A percentile compares a stretch with the other conserved stretches of the same genome.
Conservation (phyloP, 2,329 filamentous ascomycete genomes). For the Phialophora tarda region DNA sequence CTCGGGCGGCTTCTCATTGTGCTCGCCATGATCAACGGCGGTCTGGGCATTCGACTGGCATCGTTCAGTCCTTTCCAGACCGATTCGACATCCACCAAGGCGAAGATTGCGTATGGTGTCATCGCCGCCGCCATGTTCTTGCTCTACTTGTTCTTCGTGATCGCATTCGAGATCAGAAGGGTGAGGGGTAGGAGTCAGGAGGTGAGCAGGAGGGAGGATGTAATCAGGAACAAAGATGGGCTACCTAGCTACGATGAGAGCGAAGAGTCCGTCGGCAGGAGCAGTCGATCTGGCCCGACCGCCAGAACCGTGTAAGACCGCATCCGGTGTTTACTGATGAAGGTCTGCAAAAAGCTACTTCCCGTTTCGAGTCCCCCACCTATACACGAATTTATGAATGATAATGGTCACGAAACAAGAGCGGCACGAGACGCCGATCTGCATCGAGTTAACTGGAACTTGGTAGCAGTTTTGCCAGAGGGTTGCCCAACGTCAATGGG, state of each 20-base stretch:
- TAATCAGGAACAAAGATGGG: slow-evolving; percentile 23
- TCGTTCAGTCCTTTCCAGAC: slow-evolving; percentile 45
- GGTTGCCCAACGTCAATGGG: too few relatives aligned
- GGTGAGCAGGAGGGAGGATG: slow-evolving; percentile 21
- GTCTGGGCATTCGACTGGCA: slow-evolving; percentile 58
- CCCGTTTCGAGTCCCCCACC: not conserved
- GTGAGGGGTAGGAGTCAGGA: slow-evolving; percentile 16
- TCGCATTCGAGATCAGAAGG: slow-evolving; percentile 36
- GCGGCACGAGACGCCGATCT: not conserved
- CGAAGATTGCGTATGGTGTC: slow-evolving; percentile 57
- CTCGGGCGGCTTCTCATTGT: slow-evolving; percentile 58
- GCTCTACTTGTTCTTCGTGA: slow-evolving; percentile 46
- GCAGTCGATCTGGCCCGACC: not conserved
- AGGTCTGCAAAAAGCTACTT: not conserved
- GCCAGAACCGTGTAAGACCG: not conserved
- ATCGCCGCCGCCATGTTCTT: slow-evolving; percentile 57
- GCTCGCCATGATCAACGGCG: slow-evolving; percentile 63
- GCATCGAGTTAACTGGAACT: not conserved
- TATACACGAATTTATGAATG: not conserved
- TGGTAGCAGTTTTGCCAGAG: not conserved
- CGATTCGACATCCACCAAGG: slow-evolving; percentile 42
- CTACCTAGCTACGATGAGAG: slow-evolving; percentile 36
- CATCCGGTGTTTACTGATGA: not conserved
- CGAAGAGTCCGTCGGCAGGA: slow-evolving; percentile 27
- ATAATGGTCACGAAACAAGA: not conserved